Percentiles rank a stretch among this genome's conserved stretches.
These are phyloP conservation scores for Oryza meyeriana DNA, from an alignment of 176 grass and related monocot species.

Conservation along the genomic window DNA sequence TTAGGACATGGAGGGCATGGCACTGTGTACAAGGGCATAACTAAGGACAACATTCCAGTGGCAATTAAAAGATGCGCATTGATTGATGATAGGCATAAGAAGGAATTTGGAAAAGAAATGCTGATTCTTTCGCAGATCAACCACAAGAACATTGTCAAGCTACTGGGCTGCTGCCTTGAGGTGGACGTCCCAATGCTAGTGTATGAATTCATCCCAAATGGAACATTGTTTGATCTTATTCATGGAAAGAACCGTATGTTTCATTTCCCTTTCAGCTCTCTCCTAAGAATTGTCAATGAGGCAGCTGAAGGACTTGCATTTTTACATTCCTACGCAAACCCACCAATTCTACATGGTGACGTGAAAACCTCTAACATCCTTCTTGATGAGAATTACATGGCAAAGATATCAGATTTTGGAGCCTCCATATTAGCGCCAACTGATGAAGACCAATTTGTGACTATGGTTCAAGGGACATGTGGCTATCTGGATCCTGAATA, in stretches of 20 bases:
- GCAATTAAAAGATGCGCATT: constrained; percentile 15
- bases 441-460: constrained; percentile 15
- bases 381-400: constrained; percentile 28
- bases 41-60: not conserved
- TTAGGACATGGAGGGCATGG: constrained; percentile 21
- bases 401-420: constrained; percentile 19
- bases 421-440: constrained; percentile 9
- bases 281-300: constrained; percentile 1
- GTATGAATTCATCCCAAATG: constrained; percentile 5
- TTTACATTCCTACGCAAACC: constrained; percentile 28
- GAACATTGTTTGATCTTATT: constrained; percentile 16
- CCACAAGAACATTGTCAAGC: not conserved
- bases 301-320: constrained; percentile 25
- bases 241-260: not conserved
- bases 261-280: constrained; percentile 8
- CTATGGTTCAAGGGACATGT: constrained; percentile 23
- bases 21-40: constrained; percentile 14
- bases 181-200: constrained; percentile 3
- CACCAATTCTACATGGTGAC: constrained; percentile 17
- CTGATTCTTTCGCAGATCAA: not conserved
- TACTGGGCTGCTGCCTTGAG: constrained; percentile 23
- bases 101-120: constrained; percentile 29
- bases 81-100: constrained; percentile 17
- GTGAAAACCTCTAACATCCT: constrained; percentile 31
- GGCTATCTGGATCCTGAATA: constrained; percentile 9